Percentiles rank a stretch among this genome's conserved stretches.
These are phyloP conservation scores for Monosporascus sp. DNA, from an alignment of 2,329 filamentous ascomycete genomes.

Conservation along the genomic window DNA sequence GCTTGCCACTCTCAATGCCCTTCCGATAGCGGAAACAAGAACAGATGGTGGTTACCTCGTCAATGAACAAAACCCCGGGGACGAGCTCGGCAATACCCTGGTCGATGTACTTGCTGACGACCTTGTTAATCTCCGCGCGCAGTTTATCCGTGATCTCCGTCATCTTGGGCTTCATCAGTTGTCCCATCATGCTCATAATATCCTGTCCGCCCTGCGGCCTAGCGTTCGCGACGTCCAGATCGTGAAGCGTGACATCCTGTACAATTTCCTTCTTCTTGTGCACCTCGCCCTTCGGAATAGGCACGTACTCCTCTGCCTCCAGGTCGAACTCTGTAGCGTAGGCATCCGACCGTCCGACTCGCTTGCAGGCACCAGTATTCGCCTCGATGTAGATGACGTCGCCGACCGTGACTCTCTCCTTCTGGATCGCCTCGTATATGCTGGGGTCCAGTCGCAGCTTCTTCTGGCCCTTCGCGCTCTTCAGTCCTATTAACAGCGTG, in stretches of 20 bases:
- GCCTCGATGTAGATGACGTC: slow-evolving; percentile 99
- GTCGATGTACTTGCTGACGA: slow-evolving; percentile 98
- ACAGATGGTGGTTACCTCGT: slow-evolving; percentile 63
- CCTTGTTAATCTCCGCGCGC: slow-evolving; percentile 94
- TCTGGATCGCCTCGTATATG: slow-evolving; percentile 99
- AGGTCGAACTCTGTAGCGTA: slow-evolving; percentile 98
- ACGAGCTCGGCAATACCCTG: slow-evolving; percentile 96
- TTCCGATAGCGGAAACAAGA: slow-evolving; percentile 3
- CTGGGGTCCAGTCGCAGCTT: slow-evolving; percentile 94
- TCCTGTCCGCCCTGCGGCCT: slow-evolving; percentile 95
- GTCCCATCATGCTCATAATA: slow-evolving; percentile 99
- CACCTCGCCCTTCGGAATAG: slow-evolving; percentile 96
- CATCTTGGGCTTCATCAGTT: slow-evolving; percentile 99
- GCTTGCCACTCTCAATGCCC: background rate
- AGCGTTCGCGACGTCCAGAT: slow-evolving; percentile 92
- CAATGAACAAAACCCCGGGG: slow-evolving; percentile 97
- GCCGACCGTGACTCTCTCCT: slow-evolving; percentile 91
- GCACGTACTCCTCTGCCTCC: slow-evolving; percentile 97
- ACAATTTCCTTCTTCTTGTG: slow-evolving; percentile 99
- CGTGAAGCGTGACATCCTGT: slow-evolving; percentile 95
- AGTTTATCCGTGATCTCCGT: slow-evolving; percentile 99
- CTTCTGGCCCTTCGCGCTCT: slow-evolving; percentile 95
- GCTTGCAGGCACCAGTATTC: slow-evolving; percentile 96
- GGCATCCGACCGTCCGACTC: slow-evolving; percentile 90
- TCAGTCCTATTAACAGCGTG: slow-evolving; percentile 88